Percentiles rank a stretch among this genome's conserved stretches.
phyloP scores from a whole-genome alignment of 768 basidiomycete species.

The Tylopilus sp. region DNA sequence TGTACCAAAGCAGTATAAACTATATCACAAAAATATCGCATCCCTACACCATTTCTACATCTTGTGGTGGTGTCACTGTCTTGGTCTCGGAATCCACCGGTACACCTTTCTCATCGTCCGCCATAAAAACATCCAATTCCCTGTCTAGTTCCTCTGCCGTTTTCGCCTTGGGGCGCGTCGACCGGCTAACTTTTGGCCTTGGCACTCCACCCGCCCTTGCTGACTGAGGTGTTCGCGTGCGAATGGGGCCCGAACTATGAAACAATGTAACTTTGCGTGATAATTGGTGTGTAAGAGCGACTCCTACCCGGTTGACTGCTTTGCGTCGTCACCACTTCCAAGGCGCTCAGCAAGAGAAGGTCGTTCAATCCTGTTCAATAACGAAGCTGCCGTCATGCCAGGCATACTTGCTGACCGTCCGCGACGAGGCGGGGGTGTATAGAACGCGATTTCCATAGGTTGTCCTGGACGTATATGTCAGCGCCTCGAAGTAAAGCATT shows the following conservation, averaged over 20 bases:
- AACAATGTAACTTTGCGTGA: background rate
- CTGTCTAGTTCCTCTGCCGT: slow-evolving; percentile 83
- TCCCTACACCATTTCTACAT: slow-evolving; percentile 52
- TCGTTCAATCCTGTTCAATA: slow-evolving; percentile 75
- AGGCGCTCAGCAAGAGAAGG: slow-evolving; percentile 67
- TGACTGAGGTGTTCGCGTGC: slow-evolving; percentile 32
- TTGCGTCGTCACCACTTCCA: slow-evolving; percentile 40
- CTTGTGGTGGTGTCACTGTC: slow-evolving; percentile 27
- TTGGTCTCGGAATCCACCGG: slow-evolving; percentile 19
- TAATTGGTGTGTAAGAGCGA: background rate
- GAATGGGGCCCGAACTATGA: slow-evolving; percentile 41
- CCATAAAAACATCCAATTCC: slow-evolving; percentile 87
- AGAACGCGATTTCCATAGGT: slow-evolving; percentile 69
- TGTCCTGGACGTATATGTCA: slow-evolving; percentile 50
- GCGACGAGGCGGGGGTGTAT: slow-evolving; percentile 43
- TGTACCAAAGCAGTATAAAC: slow-evolving; percentile 11
- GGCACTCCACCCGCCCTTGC: slow-evolving; percentile 10
- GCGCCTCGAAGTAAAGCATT: background rate
- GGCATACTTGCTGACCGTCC: slow-evolving; percentile 48
- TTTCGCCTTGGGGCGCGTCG: slow-evolving; percentile 50
- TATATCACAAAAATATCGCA: slow-evolving; percentile 17
- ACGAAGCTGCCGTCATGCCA: slow-evolving; percentile 45
- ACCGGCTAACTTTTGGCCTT: slow-evolving; percentile 29
- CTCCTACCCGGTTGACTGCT: slow-evolving; percentile 14
- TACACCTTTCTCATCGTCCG: slow-evolving; percentile 40